Percentiles rank a stretch among this genome's conserved stretches.
Conservation (phyloP, 345 rosid genomes). For the Syzygium oleosum region DNA sequence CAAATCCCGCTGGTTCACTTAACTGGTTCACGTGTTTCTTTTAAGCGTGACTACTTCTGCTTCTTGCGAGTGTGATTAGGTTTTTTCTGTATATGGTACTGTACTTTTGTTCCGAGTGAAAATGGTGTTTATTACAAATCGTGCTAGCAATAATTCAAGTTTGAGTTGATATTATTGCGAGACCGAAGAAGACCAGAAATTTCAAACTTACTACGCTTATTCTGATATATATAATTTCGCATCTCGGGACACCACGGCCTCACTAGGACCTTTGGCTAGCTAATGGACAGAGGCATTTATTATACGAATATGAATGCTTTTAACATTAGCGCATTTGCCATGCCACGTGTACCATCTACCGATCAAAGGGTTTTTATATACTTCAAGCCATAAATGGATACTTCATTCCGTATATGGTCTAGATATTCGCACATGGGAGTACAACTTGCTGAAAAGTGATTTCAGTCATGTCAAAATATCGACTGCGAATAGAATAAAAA, state of each 20-base stretch:
- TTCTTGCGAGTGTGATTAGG: not conserved
- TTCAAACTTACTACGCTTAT: not conserved
- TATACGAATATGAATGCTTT: not conserved
- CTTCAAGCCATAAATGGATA: not conserved
- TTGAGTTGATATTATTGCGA: not conserved
- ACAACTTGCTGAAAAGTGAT: not conserved
- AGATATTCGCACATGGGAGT: not conserved
- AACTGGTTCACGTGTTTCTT: not conserved
- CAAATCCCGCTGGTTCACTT: not conserved
- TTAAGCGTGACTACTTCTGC: not conserved
- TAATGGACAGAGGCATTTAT: not conserved
- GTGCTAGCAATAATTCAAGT: not conserved
- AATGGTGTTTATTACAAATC: not conserved
- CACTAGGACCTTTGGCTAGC: not conserved
- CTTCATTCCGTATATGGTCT: no score
- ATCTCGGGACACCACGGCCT: not conserved
- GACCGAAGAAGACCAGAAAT: not conserved
- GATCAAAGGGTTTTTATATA: not conserved
- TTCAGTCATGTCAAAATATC: not conserved
- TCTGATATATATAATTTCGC: not conserved
- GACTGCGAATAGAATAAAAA: not conserved
- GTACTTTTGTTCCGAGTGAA: not conserved
- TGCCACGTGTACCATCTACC: not conserved
- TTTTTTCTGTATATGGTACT: not conserved
- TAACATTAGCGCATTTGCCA: not conserved